These are phyloP conservation scores for Chlorociboria aeruginascens DNA, from an alignment of 495 filamentous ascomycete species.

Conservation along the genomic window DNA sequence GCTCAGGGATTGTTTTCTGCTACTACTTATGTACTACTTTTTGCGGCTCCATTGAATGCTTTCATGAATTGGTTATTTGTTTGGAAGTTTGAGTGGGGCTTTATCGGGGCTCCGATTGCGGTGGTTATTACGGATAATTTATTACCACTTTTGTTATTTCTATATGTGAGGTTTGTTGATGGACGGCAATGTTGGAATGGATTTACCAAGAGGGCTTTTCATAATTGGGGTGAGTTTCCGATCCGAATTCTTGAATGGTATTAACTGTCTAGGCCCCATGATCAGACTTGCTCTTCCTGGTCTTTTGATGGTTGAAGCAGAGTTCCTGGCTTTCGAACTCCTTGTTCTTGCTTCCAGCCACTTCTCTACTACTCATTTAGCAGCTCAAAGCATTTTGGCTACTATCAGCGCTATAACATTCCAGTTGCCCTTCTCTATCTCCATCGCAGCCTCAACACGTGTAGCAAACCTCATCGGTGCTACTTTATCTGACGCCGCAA, in stretches of 20 bases:
- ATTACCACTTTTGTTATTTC: conserved; percentile 61
- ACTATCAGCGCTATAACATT: conserved; percentile 44
- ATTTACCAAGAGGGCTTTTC: conserved; percentile 52
- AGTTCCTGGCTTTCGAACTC: conserved; percentile 77
- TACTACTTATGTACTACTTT: conserved; percentile 51
- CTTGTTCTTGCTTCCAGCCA: conserved; percentile 61
- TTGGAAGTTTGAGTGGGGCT: conserved; percentile 63
- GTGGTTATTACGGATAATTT: conserved; percentile 72
- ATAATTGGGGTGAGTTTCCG: conserved; percentile 52
- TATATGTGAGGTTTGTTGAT: conserved; percentile 63
- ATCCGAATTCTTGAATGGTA: neutral
- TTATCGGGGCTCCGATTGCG: conserved; percentile 73
- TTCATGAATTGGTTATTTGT: conserved; percentile 59
- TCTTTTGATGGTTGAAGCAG: conserved; percentile 85
- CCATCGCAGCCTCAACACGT: conserved; percentile 50
- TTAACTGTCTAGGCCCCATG: conserved; percentile 43
- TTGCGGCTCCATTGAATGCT: conserved; percentile 55
- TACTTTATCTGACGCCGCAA: conserved; percentile 56
- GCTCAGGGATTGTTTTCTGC: conserved; percentile 61
- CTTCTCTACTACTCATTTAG: conserved; percentile 55
- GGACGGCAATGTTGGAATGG: conserved; percentile 85
- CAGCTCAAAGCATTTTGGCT: conserved; percentile 47
- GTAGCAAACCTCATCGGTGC: conserved; percentile 59
- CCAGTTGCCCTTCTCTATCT: conserved; percentile 50
- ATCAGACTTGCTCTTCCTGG: conserved; percentile 73